Base-by-base conservation (phyloP, 1,284 basidiomycete genomes). In the Stygiomarasmius scandens region DNA sequence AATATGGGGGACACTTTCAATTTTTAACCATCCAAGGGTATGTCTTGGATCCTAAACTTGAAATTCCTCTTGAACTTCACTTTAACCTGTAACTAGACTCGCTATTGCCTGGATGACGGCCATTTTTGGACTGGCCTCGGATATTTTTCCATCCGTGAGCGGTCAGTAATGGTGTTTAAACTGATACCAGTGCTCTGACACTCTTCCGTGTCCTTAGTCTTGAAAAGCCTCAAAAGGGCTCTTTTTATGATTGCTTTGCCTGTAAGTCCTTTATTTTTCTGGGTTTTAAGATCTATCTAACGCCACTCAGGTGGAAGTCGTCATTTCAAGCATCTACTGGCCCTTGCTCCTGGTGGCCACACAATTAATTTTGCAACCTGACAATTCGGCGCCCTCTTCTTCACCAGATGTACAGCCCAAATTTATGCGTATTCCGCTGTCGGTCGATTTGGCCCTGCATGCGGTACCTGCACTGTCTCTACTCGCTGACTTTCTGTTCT, bases 1-100 rank as follows among this genome's bases (percentile, higher is more conserved):
- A 83, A 64, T 83, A 79, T 61, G 87, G 88, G 20, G 90, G 89
- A 0, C 83, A 86, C 61, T 78, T 80, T 49, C 86, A 87, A 67
- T 93, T 83, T 66, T 71, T 94, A 52, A 93, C 92, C 0, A 89
- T 92, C 59, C 84, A 90, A 71, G 89, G 88, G 90, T 88, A 62
- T 41, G 78, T 69, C 5, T 52, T 48, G 5, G 12, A 8, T 46
- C 46, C 29, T 32, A 6, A 16, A 44, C 25, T 44, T 11, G 9
- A 45, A 9, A 25, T 16, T 14, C 20, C 20, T 36, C n/a, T 20
- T 8, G 24, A 16, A 24, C 19, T 22, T 27, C 29, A 36, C 25
- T 41, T 52, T 45, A 12, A 47, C 1, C 55, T 25, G 19, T 36
- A 19, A 9, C 25, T 52, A 76, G 76, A 32, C 76, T 90, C n/a